Percentiles rank a stretch among this genome's conserved stretches.
Evolutionary conservation across 345 rosid species (phyloP).

Genomic region (Geranium rotundifolium): DNA sequence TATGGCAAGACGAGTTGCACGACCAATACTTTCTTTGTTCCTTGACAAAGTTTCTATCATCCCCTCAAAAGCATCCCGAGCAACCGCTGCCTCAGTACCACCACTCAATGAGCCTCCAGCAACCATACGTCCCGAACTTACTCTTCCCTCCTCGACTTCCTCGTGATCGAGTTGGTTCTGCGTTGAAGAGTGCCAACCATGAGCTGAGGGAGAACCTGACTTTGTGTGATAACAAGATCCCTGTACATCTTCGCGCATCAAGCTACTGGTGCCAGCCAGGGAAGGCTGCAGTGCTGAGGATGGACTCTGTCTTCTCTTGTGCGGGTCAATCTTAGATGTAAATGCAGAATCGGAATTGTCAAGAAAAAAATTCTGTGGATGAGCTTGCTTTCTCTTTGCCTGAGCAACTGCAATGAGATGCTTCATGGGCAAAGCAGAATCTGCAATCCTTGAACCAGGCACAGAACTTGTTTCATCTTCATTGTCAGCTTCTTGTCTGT

Average conservation of each 20-base stretch:
- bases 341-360: conserved; percentile 32
- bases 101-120: conserved; percentile 74
- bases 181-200: conserved; percentile 29
- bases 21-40: conserved; percentile 94
- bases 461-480: conserved; percentile 28
- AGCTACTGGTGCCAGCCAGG: conserved; percentile 28
- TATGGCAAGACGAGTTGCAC: conserved; percentile 91
- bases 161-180: conserved; percentile 37
- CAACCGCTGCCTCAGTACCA: conserved; percentile 85
- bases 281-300: conserved; percentile 29
- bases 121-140: conserved; percentile 41
- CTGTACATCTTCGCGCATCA: conserved; percentile 31
- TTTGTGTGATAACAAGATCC: conserved; percentile 25
- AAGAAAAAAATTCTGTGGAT: conserved; percentile 33
- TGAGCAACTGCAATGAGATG: conserved; percentile 91
- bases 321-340: conserved; percentile 23
- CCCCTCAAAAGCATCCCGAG: conserved; percentile 96
- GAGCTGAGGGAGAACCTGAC: conserved; percentile 36
- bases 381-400: conserved; percentile 78
- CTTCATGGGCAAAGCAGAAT: conserved; percentile 61
- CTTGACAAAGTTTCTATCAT: conserved; percentile 96
- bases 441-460: conserved; percentile 40
- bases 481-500: conserved; percentile 32
- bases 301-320: conserved; percentile 46
- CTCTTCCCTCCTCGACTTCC: conserved; percentile 54